phyloP scores from a whole-genome alignment of 2,329 filamentous ascomycete species.

The Cladophialophora carrionii region DNA sequence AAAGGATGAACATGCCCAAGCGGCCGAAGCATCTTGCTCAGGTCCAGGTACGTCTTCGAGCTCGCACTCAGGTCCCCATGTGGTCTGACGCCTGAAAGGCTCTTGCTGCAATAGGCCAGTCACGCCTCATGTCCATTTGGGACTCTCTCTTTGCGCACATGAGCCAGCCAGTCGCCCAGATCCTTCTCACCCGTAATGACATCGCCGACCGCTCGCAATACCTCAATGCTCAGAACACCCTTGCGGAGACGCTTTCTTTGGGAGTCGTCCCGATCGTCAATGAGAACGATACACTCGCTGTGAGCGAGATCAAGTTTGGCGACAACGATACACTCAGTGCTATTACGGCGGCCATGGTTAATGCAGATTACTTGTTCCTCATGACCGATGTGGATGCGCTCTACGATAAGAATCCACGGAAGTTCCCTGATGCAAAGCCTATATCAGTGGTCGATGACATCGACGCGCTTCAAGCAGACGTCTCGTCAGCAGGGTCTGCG shows the following conservation, averaged over 20 bases:
- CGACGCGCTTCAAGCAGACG: constrained; percentile 77
- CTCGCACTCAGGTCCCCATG: not conserved
- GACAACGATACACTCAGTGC: constrained; percentile 98
- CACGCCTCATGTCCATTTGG: constrained; percentile 92
- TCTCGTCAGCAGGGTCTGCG: constrained; percentile 84
- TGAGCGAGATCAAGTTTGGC: constrained; percentile 98
- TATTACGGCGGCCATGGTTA: constrained; percentile 95
- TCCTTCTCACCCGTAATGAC: constrained; percentile 90
- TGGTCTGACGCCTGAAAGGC: constrained; percentile 56
- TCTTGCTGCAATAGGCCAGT: constrained; percentile 93
- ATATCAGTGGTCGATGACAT: constrained; percentile 96
- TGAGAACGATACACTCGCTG: constrained; percentile 95
- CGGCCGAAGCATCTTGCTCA: constrained; percentile 88
- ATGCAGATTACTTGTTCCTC: constrained; percentile 92
- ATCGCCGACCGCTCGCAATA: constrained; percentile 96
- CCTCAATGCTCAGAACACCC: constrained; percentile 93
- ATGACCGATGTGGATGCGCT: constrained; percentile 99
- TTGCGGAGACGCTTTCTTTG: constrained; percentile 86
- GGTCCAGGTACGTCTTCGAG: constrained; percentile 65
- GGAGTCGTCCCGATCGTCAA: constrained; percentile 98
- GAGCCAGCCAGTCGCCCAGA: constrained; percentile 88
- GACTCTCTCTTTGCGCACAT: constrained; percentile 88
- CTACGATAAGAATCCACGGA: constrained; percentile 92
- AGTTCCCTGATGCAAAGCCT: constrained; percentile 78
- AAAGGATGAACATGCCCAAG: constrained; percentile 84